These are phyloP conservation scores for Xanthoceras sorbifolium DNA, from an alignment of 345 rosid genomes.

Conservation along the genomic window DNA sequence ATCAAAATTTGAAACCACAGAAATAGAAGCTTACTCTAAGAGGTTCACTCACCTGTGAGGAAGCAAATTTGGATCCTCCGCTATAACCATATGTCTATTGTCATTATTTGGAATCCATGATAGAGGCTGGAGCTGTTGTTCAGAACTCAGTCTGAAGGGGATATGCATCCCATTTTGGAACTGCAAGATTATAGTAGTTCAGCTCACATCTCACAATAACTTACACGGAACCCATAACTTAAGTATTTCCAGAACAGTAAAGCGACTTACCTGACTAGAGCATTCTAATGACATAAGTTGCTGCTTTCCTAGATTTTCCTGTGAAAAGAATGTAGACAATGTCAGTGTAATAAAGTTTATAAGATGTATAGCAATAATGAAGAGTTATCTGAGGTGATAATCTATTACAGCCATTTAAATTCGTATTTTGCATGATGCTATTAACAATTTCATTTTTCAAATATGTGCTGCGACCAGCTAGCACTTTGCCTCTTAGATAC, in stretches of 20 bases:
- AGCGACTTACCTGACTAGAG: constrained; percentile 44
- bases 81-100: constrained; percentile 36
- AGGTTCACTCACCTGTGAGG: constrained; percentile 45
- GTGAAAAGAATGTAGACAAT: constrained; percentile 12
- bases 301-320: constrained; percentile 53
- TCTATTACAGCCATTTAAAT: background rate
- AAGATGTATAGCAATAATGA: background rate
- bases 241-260: constrained; percentile 16
- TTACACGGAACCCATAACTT: background rate
- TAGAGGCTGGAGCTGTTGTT: constrained; percentile 65
- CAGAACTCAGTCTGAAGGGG: constrained; percentile 51
- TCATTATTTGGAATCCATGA: constrained; percentile 62
- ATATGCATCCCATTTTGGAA: constrained; percentile 58
- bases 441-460: background rate
- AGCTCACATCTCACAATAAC: constrained; percentile 10
- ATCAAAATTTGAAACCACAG: background rate
- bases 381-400: background rate
- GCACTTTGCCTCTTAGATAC: background rate
- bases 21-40: constrained; percentile 8
- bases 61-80: constrained; percentile 56
- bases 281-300: constrained; percentile 57
- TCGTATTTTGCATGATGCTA: background rate
- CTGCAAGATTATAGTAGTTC: constrained; percentile 36
- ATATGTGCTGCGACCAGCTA: background rate
- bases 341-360: background rate